Evolutionary conservation across 2,329 filamentous ascomycete genomes (phyloP).

Genomic region (Venturia asperata): DNA sequence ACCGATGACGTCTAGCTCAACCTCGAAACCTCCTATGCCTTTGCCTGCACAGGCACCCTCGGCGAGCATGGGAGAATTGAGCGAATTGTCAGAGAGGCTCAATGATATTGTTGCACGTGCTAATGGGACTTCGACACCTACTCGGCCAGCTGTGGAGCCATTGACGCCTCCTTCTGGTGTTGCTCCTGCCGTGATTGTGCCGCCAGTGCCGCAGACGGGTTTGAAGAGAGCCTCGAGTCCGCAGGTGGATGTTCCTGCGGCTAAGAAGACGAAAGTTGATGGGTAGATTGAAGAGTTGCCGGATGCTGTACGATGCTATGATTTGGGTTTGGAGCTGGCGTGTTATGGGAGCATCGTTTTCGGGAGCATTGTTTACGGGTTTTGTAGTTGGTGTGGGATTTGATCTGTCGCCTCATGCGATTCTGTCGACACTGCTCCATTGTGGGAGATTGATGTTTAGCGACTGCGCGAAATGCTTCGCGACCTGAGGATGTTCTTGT

Average conservation of each 20-base stretch:
- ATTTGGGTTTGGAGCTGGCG: not conserved
- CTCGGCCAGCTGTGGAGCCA: constrained; percentile 18
- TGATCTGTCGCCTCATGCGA: no score
- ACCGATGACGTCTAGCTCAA: not conserved
- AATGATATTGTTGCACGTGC: constrained; percentile 7
- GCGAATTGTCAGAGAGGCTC: not conserved
- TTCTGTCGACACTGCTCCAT: no score
- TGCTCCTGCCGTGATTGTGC: not conserved
- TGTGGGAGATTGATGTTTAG: no score
- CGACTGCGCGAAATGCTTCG: no score
- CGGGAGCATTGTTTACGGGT: not conserved
- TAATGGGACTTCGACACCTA: constrained; percentile 14
- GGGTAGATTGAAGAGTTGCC: not conserved
- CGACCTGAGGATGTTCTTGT: no score
- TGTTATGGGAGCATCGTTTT: not conserved
- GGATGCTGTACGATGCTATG: not conserved
- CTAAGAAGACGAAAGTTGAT: constrained; percentile 15
- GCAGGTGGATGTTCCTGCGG: not conserved
- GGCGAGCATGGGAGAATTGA: not conserved
- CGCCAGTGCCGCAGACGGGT: not conserved
- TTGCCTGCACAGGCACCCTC: not conserved
- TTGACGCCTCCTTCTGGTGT: constrained; percentile 15
- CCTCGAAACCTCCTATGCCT: not conserved
- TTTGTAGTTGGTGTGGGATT: not conserved
- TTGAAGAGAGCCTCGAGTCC: constrained; percentile 3